phyloP scores from a whole-genome alignment of 2,329 filamentous ascomycete genomes.

The Botrytis elliptica region DNA sequence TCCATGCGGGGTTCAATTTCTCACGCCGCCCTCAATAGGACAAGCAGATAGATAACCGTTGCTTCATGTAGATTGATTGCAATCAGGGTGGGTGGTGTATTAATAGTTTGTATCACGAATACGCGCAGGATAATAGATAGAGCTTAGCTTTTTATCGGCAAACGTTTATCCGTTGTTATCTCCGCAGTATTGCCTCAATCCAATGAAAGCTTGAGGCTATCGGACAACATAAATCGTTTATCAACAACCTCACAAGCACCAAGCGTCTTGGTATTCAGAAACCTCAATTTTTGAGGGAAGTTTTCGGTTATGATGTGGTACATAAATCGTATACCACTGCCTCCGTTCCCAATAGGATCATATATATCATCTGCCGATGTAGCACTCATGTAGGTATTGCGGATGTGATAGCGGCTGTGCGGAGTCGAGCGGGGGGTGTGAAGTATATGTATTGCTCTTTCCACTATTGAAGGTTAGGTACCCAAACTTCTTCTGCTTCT shows the following conservation, averaged over 20 bases:
- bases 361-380: not conserved
- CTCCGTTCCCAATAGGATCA: not conserved
- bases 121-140: not conserved
- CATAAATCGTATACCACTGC: not conserved
- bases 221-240: not conserved
- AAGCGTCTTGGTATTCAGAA: not conserved
- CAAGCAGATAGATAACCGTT: not conserved
- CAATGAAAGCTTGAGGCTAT: not conserved
- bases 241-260: not conserved
- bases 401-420: not conserved
- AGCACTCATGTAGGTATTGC: not conserved
- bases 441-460: slow-evolving; percentile 2
- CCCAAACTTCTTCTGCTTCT: not conserved
- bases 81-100: not conserved
- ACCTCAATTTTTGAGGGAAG: not conserved
- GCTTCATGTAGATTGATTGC: not conserved
- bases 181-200: not conserved
- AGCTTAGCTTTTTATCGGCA: not conserved
- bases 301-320: not conserved
- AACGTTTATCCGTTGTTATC: not conserved
- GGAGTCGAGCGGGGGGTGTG: not conserved
- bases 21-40: not conserved
- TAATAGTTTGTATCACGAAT: not conserved
- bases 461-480: not conserved
- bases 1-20: not conserved